Conservation (phyloP, 257 asterid genomes). For the Solanum appendiculatum region DNA sequence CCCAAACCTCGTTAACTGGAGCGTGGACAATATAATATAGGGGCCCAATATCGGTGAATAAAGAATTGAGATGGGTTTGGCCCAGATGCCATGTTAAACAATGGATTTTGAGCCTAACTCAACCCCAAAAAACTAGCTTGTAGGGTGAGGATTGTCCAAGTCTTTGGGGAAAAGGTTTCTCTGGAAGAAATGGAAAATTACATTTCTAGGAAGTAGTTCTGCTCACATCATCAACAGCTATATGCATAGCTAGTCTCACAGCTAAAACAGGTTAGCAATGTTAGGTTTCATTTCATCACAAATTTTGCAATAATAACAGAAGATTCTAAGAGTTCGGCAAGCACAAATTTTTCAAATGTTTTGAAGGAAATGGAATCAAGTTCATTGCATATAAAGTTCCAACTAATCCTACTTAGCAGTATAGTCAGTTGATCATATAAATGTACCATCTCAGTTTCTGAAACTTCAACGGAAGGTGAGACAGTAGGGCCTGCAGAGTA, state of each 20-base stretch:
- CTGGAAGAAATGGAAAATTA: background rate
- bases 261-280: background rate
- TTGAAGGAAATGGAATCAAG: background rate
- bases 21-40: background rate
- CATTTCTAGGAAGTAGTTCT: background rate
- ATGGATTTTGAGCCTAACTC: background rate
- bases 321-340: background rate
- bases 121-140: background rate
- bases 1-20: background rate
- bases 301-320: background rate
- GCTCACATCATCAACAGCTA: background rate
- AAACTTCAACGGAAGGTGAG: conserved; percentile 68
- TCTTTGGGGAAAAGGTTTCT: background rate
- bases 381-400: background rate
- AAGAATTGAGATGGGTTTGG: background rate
- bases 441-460: conserved; percentile 82
- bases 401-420: background rate
- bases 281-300: background rate
- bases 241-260: background rate
- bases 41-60: background rate
- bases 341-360: background rate
- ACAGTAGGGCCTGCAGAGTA: conserved; percentile 65
- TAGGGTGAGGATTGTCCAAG: background rate
- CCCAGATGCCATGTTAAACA: background rate
- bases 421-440: background rate